phyloP scores from a whole-genome alignment of 306 rosid species.

The Cucumis hystrix region DNA sequence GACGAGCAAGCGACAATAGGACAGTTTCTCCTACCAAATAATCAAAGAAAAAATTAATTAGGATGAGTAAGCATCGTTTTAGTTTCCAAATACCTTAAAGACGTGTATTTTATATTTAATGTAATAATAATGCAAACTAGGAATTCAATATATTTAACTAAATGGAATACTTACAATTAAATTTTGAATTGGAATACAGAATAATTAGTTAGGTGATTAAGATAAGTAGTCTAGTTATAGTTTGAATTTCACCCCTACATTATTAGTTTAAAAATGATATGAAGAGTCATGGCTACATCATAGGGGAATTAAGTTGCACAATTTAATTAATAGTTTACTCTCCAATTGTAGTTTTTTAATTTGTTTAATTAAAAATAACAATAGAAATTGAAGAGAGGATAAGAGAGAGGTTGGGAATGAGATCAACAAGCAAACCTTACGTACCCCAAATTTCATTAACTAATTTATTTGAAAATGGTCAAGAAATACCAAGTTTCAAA shows the following conservation, averaged over 20 bases:
- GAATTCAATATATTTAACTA: background rate
- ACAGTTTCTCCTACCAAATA: background rate
- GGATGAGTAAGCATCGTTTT: background rate
- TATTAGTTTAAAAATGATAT: no score
- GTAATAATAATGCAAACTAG: no score
- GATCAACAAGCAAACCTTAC: background rate
- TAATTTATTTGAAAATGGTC: background rate
- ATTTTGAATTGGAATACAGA: no score
- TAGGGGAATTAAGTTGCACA: no score
- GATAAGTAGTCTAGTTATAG: no score
- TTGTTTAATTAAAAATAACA: background rate
- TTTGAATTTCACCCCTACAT: no score
- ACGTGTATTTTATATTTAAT: no score
- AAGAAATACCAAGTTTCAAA: background rate
- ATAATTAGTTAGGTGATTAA: no score
- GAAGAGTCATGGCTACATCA: no score
- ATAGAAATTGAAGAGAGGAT: background rate
- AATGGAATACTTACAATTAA: no score
- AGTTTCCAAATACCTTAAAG: background rate
- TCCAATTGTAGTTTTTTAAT: background rate
- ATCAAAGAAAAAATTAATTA: no score
- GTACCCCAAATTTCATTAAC: background rate
- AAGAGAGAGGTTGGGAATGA: background rate
- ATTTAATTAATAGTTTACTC: background rate
- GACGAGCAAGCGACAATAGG: background rate